Evolutionary conservation across 164 flowering plant genomes (phyloP).

Genomic region (Protea cynaroides): DNA sequence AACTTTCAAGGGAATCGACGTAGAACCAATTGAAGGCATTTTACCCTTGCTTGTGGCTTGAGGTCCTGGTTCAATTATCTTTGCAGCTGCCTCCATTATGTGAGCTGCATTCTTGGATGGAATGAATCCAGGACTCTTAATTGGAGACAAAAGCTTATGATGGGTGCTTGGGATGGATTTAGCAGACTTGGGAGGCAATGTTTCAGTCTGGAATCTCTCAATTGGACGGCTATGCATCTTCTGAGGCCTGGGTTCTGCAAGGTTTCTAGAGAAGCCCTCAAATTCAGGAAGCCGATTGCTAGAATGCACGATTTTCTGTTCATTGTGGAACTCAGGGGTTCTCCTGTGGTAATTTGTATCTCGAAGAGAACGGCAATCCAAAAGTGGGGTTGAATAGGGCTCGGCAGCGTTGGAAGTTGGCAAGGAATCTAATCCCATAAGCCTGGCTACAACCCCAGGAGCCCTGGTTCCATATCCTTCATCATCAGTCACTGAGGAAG

Average conservation of each 20-base stretch:
- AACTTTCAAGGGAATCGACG: constrained; percentile 34
- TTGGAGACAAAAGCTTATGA: constrained; percentile 83
- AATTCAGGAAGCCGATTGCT: constrained; percentile 22
- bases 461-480: constrained; percentile 58
- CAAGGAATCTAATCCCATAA: constrained; percentile 92
- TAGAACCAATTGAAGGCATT: constrained; percentile 31
- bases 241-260: constrained; percentile 36
- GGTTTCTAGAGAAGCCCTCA: constrained; percentile 26
- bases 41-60: constrained; percentile 26
- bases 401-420: constrained; percentile 52
- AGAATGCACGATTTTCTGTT: constrained; percentile 28
- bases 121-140: constrained; percentile 55
- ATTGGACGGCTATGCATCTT: constrained; percentile 41
- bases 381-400: constrained; percentile 52
- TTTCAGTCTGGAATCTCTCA: constrained; percentile 75
- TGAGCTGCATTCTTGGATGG: constrained; percentile 63
- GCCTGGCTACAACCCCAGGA: constrained; percentile 89
- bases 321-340: constrained; percentile 31
- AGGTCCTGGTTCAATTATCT: constrained; percentile 61
- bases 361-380: constrained; percentile 47
- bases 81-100: constrained; percentile 88
- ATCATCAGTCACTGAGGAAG: constrained; percentile 85
- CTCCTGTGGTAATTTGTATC: constrained; percentile 31
- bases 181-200: constrained; percentile 73
- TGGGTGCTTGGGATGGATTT: constrained; percentile 66